Evolutionary conservation across 768 basidiomycete species (phyloP), one percentile per base, ranked within the genome.

Genomic region (Phylloporus rhodoxanthus): DNA sequence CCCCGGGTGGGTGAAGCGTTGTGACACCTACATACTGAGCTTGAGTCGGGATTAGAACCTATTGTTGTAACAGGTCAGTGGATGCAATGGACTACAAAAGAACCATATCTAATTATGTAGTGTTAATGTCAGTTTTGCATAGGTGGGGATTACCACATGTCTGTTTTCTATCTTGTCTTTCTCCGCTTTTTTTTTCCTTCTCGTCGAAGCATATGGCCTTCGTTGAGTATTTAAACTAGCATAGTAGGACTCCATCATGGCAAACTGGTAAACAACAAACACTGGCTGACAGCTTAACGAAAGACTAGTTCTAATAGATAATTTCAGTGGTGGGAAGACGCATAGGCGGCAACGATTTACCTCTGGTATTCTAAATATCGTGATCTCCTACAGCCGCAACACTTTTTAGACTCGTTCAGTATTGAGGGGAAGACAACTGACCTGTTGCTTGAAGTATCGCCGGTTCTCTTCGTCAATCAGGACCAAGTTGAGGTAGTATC

Each of bases 401-500:
- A 42, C 1, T n/a, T 8, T 26, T 60, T 20, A 55, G 41, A 7
- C 26, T 49, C 28, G 28, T 7, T 7, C 14, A 20, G 19, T 13
- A 43, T 19, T 17, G 29, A 13, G 9, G 2, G 37, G 21, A 48
- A 38, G 37, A 6, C 21, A 3, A 59, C 72, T 28, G 36, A 84
- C 88, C 81, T 94, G 92, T 68, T 96, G 93, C 71, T 97, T 96
- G 71, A 97, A 97, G 70, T 96, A 97, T 56, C 95, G 77, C 60
- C 95, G 77, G 69, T 98, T 98, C 76, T 97, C 95, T 66, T 98
- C 94, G 66, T 98, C 96, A 46, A 98, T 91, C 47, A 98, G 79
- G 4, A 99, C 96, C 26, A 98, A 75, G 66, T 99, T 99, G 56
- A 98, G 81, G 69, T 98, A 98, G 69, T 98, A 99, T 51, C 96